A percentile compares a stretch with the other conserved stretches of the same genome.
Evolutionary conservation across 305 asterid species (phyloP).

Genomic region (Plantago coronopus): DNA sequence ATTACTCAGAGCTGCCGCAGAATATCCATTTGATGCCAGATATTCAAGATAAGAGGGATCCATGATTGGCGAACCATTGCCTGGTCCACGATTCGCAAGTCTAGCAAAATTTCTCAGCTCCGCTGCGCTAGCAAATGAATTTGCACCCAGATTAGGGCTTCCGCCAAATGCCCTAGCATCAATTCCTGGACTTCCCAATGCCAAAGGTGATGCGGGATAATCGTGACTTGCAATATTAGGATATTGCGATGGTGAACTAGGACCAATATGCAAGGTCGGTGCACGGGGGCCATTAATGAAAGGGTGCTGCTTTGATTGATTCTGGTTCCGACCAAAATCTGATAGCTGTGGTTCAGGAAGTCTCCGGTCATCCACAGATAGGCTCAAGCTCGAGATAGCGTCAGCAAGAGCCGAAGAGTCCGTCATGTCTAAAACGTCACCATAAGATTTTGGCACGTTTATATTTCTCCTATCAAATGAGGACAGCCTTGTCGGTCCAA

Average conservation of each 20-base stretch:
- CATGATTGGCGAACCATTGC: slow-evolving; percentile 39
- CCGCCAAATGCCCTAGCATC: not conserved
- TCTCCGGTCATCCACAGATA: slow-evolving; percentile 34
- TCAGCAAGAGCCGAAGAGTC: slow-evolving; percentile 46
- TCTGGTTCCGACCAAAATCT: slow-evolving; percentile 26
- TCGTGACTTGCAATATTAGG: slow-evolving; percentile 38
- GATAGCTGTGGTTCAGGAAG: slow-evolving; percentile 15
- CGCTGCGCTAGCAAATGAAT: not conserved
- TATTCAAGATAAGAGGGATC: slow-evolving; percentile 46
- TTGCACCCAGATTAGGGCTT: not conserved
- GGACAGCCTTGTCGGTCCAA: slow-evolving; percentile 1
- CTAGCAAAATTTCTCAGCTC: slow-evolving; percentile 1
- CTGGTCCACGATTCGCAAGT: slow-evolving; percentile 18
- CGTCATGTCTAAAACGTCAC: slow-evolving; percentile 22
- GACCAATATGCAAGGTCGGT: slow-evolving; percentile 32
- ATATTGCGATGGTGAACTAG: slow-evolving; percentile 44
- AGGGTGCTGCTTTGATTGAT: slow-evolving; percentile 27
- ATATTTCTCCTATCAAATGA: slow-evolving; percentile 3
- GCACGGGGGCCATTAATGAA: slow-evolving; percentile 35
- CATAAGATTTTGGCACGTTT: not conserved
- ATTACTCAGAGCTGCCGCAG: slow-evolving; percentile 36
- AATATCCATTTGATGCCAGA: slow-evolving; percentile 30
- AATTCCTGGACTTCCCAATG: slow-evolving; percentile 26
- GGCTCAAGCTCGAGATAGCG: slow-evolving; percentile 56
- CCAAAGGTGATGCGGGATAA: slow-evolving; percentile 46